Evolutionary conservation across 331 rosid species (phyloP), one percentile per base, ranked within the genome.

Genomic region (Rosa hybrid): DNA sequence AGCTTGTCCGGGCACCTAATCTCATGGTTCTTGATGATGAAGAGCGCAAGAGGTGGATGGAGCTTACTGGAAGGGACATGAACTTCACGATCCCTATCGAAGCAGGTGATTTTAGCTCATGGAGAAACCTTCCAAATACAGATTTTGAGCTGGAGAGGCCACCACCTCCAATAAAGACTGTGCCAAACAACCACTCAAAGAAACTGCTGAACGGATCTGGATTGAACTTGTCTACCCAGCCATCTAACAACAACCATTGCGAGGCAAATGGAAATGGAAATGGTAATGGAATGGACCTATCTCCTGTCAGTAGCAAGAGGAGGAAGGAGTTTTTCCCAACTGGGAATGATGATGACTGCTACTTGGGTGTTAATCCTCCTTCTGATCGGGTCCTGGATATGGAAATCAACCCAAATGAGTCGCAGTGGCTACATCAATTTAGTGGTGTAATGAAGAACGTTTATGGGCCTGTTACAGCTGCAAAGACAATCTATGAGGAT

Each of bases 401-500:
- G 6, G 97, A 91, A 86, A 81, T 86, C 85, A 90, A 81, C 86
- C 84, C 90, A 11, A 87, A 62, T 77, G 98, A 88, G 80, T 92
- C 84, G 2, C 90, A 81, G 75, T 95, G 98, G 98, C 62, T 82
- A 80, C 84, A 83, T 53, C 94, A 92, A 39, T 95, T 95, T 41
- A 92, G 90, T 60, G 98, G 98, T 79, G 98, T 92, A 81, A 95
- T 95, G 89, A 91, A 91, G 91, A 88, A 86, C 71, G 91, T 90
- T 7, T 82, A 81, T 45, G 98, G 98, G 62, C 98, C 98, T 25
- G 98, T 91, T 78, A 92, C 98, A 4, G 98, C 92, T 75, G 98
- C 98, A n/a, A 95, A 95, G 84, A 88, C 98, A 1, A 89, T 95
- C 12, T 95, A 95, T 12, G 98, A 95, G 86, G 98, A 95, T 72